Evolutionary conservation across 306 rosid species (phyloP).

Genomic region (Cotoneaster glaucophyllus): DNA sequence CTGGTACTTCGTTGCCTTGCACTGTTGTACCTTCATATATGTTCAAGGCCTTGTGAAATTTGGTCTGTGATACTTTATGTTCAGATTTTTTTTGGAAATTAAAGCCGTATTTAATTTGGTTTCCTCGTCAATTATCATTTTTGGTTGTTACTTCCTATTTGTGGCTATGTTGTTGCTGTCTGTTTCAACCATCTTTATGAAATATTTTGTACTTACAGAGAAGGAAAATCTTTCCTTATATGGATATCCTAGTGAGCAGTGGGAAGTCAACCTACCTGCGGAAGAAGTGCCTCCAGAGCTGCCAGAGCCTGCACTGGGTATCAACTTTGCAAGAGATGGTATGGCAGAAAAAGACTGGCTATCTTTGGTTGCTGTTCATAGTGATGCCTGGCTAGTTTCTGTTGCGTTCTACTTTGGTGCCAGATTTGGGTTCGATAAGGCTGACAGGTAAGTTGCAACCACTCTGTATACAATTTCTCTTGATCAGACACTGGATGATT

Average conservation of each 20-base stretch:
- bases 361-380: conserved; percentile 84
- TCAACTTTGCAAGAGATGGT: conserved; percentile 94
- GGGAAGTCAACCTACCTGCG: conserved; percentile 98
- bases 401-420: conserved; percentile 92
- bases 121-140: neutral
- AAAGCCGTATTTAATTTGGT: neutral
- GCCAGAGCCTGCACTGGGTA: conserved; percentile 93
- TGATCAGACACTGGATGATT: neutral
- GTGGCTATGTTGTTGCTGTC: neutral
- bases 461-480: neutral
- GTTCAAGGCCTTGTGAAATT: neutral
- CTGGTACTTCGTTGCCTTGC: neutral
- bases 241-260: conserved; percentile 79
- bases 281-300: conserved; percentile 97
- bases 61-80: neutral
- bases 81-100: neutral
- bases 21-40: neutral
- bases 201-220: conserved; percentile 43
- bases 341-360: conserved; percentile 92
- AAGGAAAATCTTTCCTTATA: conserved; percentile 91
- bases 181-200: conserved; percentile 13
- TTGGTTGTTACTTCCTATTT: conserved; percentile 1
- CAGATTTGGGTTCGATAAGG: conserved; percentile 79
- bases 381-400: conserved; percentile 94
- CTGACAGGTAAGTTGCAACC: conserved; percentile 57